Percentiles rank a stretch among this genome's conserved stretches.
Evolutionary conservation across 164 flowering plant species (phyloP).

Genomic region (Kalanchoe fedtschenkoi): DNA sequence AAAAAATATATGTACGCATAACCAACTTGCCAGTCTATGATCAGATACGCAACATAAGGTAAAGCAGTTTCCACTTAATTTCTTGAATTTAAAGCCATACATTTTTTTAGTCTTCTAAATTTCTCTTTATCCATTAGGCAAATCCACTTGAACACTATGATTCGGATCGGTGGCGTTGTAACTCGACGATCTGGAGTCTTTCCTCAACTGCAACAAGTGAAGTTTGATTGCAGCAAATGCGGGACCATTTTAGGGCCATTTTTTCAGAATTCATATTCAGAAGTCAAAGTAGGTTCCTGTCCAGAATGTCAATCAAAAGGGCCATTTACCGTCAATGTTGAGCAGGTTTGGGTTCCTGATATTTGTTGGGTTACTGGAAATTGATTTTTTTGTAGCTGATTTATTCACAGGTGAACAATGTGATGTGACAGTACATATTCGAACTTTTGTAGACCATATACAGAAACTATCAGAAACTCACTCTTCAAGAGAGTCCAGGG

Average conservation of each 20-base stretch:
- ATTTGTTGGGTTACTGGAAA: neutral
- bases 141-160: conserved; percentile 94
- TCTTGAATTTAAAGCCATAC: neutral
- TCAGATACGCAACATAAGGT: conserved; percentile 95
- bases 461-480: conserved; percentile 30
- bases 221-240: conserved; percentile 15
- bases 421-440: neutral
- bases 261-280: conserved; percentile 94
- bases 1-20: conserved; percentile 73
- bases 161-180: conserved; percentile 97
- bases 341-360: conserved; percentile 46
- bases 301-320: conserved; percentile 99
- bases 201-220: conserved; percentile 51
- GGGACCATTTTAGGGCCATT: conserved; percentile 74
- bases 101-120: neutral
- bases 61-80: neutral
- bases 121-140: conserved; percentile 40
- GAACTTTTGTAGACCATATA: conserved; percentile 9
- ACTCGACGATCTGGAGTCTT: conserved; percentile 94
- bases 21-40: conserved; percentile 91
- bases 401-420: neutral
- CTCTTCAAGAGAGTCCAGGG: conserved; percentile 81
- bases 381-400: neutral
- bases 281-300: conserved; percentile 96
- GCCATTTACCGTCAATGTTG: conserved; percentile 90